These are phyloP conservation scores for Phytopythium sindhum DNA, from an alignment of 352 stramenopile genomes.

Conservation along the genomic window DNA sequence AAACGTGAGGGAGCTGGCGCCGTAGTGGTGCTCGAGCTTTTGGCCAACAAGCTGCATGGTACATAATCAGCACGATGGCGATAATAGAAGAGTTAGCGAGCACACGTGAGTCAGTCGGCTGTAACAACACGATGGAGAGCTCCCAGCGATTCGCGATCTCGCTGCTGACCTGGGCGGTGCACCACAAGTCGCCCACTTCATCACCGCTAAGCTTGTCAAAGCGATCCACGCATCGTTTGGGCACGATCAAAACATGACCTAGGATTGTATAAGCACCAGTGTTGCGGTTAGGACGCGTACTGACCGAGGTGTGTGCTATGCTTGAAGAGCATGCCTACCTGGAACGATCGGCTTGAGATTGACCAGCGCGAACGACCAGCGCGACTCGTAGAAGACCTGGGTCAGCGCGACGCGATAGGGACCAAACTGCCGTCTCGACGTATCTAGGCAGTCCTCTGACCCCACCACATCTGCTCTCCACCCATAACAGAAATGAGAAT, in stretches of 20 bases:
- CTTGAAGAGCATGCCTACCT: conserved; percentile 22
- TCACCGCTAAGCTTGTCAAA: conserved; percentile 77
- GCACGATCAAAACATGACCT: conserved; percentile 90
- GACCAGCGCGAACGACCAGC: conserved; percentile 77
- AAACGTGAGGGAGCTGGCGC: conserved; percentile 85
- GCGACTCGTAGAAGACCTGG: conserved; percentile 62
- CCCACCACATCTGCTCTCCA: conserved; percentile 28
- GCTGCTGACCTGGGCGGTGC: conserved; percentile 2
- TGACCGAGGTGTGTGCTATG: background rate
- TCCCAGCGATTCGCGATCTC: background rate
- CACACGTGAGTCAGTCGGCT: background rate
- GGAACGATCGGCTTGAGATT: conserved; percentile 93
- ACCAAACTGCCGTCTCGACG: conserved; percentile 35
- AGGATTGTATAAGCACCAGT: background rate
- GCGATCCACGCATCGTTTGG: conserved; percentile 66
- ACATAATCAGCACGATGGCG: background rate
- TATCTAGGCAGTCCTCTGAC: conserved; percentile 35
- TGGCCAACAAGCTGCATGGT: conserved; percentile 60
- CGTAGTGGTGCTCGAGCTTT: conserved; percentile 71
- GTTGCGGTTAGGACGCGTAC: background rate
- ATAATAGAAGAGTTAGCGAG: too few relatives aligned
- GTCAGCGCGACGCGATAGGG: conserved; percentile 33
- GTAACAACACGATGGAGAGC: background rate
- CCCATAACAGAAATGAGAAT: background rate
- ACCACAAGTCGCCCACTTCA: conserved; percentile 90